Conservation (phyloP, 306 rosid species). For the Quillaja saponaria region DNA sequence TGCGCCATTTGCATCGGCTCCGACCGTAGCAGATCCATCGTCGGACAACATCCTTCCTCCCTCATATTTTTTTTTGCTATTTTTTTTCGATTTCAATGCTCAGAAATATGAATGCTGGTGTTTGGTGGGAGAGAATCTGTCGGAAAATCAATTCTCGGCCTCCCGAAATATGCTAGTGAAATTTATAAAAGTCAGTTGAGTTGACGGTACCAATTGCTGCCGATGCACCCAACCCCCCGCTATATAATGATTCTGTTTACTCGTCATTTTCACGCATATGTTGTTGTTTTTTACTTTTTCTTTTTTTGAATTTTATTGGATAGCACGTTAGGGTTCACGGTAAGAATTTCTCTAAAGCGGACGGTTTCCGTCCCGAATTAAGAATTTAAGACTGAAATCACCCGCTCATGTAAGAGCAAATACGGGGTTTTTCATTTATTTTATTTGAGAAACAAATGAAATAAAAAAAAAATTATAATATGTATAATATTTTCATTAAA, state of each 20-base stretch:
- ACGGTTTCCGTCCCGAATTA: too few species aligned
- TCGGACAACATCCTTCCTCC: conserved; percentile 29
- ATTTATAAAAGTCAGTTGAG: background rate
- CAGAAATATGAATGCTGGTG: conserved; percentile 26
- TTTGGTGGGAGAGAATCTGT: conserved; percentile 19
- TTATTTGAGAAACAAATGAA: too few species aligned
- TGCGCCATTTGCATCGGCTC: conserved; percentile 90
- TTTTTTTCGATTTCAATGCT: conserved; percentile 7
- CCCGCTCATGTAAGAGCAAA: too few species aligned
- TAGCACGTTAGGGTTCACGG: too few species aligned
- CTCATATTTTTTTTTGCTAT: too few species aligned
- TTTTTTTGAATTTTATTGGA: background rate
- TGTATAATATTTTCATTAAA: too few species aligned
- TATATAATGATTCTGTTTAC: conserved; percentile 8
- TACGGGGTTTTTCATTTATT: too few species aligned
- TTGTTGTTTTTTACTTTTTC: too few species aligned
- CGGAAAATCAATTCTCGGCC: conserved; percentile 12
- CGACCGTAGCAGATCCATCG: conserved; percentile 83
- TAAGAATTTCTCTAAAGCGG: too few species aligned
- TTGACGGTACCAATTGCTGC: conserved; percentile 23
- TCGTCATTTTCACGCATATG: conserved; percentile 6
- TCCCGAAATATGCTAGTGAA: background rate
- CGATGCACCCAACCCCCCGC: conserved; percentile 29
- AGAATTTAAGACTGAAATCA: too few species aligned
- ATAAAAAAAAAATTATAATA: too few species aligned